Evolutionary conservation across 495 filamentous ascomycete species (phyloP), one percentile per base, ranked within the genome.

Genomic region (Penicillium goetzii): DNA sequence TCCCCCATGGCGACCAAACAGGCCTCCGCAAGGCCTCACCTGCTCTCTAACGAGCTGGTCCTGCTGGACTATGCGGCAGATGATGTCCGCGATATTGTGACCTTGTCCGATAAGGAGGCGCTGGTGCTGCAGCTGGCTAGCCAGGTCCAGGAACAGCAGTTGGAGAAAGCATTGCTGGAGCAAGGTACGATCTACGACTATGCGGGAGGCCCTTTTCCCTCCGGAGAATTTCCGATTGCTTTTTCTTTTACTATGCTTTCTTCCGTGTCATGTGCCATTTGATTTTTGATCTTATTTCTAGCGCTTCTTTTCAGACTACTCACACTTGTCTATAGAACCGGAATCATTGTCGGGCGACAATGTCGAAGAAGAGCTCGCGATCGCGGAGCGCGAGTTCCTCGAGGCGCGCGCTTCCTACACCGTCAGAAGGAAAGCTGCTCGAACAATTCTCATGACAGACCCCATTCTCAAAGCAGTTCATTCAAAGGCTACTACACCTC

Each of bases 401-500:
- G 85, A 91, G 65, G 85, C 90, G 45, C 85, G 88, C 70, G 86
- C 89, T 51, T 78, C 80, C 49, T 90, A 92, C 69, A 80, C 83
- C 34, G 78, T 93, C 59, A 85, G 85, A 59, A 86, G 86, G 66
- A 85, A 84, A 63, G 84, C 91, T n/a, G 75, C 89, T 14, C 84
- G 86, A 53, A 87, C 80, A 55, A 84, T 90, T 28, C 74, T 93
- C 61, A 84, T 85, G 64, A 85, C 86, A 25, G 88, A 90, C 68
- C 91, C 91, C 11, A 87, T 87, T 52, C 76, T 96, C 56, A 92
- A 90, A 69, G 88, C 91, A 1, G 84, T 92, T 56, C 90, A 93
- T 71, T 77, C 86, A 53, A 89, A 87, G 51, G 86, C 83, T 3
- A 83, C 84, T n/a, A 86, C 84, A 3, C 83, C 83, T 49, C 77